Base-by-base conservation (phyloP, 2,329 filamentous ascomycete species). In the Arthrinium phaeospermum region DNA sequence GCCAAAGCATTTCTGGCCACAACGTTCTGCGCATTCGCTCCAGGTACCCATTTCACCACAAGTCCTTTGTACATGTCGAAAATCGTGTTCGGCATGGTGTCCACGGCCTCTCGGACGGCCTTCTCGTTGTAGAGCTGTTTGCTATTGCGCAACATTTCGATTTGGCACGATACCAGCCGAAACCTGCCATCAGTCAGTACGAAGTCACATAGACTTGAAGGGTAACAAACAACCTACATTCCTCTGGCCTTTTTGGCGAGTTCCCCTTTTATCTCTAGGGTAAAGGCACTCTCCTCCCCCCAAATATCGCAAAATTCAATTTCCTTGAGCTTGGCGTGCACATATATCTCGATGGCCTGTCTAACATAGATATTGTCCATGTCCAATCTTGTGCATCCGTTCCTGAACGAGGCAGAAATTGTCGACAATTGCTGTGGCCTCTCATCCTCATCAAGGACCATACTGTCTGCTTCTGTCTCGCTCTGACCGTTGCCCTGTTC, bases 341-440 rank as follows among this genome's bases (percentile, higher is more conserved):
- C 74, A 67, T 76, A 79, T n/a, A 46, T 74, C 68, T 67, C 71
- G 64, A 81, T 79, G 30, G 78, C 79, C 5, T 74, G 71, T 46
- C 74, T 73, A 16, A 81, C 75, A 6, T 76, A 73, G 1, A 34
- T 6, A 68, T 81, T 80, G 8, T 70, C 71, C 78, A 80, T 80
- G 0, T 76, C 77, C 19, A 79, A 19, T 8, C 7, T 57, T 57
- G 53, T 57, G 53, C 53, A 57, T 34, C 6, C 27, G 14, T 22
- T 57, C 27, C 53, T 30, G 4, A 22, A 19, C 8, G 53, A 57
- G 53, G 53, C 53, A 34, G 27, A 16, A 22, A 61, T 34, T 19
- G 53, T 61, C 16, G 22, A 10, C 10, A 61, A 10, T 37, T 7
- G 30, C 19, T 34, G 34, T 19, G 57, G 34, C 8, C 30, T 34